Evolutionary conservation across 345 rosid genomes (phyloP).

Genomic region (Salix purpurea): DNA sequence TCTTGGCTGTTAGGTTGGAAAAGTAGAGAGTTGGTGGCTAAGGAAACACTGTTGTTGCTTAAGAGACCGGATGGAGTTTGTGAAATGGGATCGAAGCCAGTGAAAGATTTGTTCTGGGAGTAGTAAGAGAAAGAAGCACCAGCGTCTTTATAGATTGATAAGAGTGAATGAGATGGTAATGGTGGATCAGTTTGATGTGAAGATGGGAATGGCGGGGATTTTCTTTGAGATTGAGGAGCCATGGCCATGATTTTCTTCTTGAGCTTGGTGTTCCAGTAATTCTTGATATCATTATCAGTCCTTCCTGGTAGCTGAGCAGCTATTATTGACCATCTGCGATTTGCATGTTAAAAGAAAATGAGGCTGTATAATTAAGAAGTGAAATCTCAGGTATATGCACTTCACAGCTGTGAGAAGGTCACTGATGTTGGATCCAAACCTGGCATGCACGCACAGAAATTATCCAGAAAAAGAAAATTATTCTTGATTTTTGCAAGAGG

Average conservation of each 20-base stretch:
- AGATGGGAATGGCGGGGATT: slow-evolving; percentile 36
- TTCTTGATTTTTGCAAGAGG: slow-evolving; percentile 16
- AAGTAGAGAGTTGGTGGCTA: slow-evolving; percentile 10
- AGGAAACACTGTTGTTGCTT: slow-evolving; percentile 6
- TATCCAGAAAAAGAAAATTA: slow-evolving; percentile 30
- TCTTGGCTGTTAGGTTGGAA: slow-evolving; percentile 23
- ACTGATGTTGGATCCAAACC: slow-evolving; percentile 30
- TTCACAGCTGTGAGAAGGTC: slow-evolving; percentile 16
- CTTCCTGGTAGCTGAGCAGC: slow-evolving; percentile 95
- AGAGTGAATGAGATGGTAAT: slow-evolving; percentile 14
- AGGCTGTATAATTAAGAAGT: slow-evolving; percentile 11
- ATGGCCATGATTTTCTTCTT: slow-evolving; percentile 71
- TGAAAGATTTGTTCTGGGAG: slow-evolving; percentile 17
- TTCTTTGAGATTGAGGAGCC: slow-evolving; percentile 42
- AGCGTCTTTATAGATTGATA: slow-evolving; percentile 27
- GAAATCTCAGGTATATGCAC: not conserved
- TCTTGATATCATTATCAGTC: slow-evolving; percentile 92
- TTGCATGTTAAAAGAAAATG: slow-evolving; percentile 10
- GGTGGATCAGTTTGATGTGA: slow-evolving; percentile 24
- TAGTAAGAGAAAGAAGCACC: slow-evolving; percentile 2
- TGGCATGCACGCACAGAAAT: slow-evolving; percentile 32
- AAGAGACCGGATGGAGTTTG: slow-evolving; percentile 14
- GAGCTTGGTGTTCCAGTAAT: slow-evolving; percentile 95
- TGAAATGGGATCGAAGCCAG: slow-evolving; percentile 31
- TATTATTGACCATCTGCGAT: slow-evolving; percentile 89